phyloP scores from a whole-genome alignment of 2,329 filamentous ascomycete genomes.

The Xylariaceae sp. region DNA sequence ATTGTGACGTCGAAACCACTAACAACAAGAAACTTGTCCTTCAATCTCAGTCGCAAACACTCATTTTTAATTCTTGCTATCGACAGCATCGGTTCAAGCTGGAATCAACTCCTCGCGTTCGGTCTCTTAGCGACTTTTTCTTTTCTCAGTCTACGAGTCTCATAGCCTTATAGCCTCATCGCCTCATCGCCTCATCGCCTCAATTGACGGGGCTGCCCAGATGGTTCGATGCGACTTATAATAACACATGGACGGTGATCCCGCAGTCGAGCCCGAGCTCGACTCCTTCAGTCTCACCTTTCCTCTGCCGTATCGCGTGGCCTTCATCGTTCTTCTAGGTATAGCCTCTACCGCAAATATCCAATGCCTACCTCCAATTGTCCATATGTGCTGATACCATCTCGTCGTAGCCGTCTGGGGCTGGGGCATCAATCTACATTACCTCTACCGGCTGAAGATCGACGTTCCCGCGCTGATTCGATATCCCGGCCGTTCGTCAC shows the following conservation, averaged over 20 bases:
- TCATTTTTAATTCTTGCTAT: too few relatives aligned
- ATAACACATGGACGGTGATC: conserved; percentile 63
- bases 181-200: not conserved
- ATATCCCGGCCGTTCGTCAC: conserved; percentile 70
- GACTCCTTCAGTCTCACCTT: conserved; percentile 84
- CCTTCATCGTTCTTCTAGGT: conserved; percentile 81
- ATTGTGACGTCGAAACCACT: not conserved
- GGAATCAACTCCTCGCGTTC: too few relatives aligned
- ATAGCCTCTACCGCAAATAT: not conserved
- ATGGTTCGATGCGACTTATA: conserved; percentile 13
- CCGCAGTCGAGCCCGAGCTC: conserved; percentile 62
- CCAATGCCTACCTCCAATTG: not conserved
- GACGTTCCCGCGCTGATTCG: conserved; percentile 81
- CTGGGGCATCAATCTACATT: conserved; percentile 89
- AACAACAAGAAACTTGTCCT: too few relatives aligned
- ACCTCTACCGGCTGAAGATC: conserved; percentile 72
- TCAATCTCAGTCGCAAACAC: too few relatives aligned
- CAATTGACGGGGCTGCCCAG: not conserved
- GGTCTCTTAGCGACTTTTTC: too few relatives aligned
- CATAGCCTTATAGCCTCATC: too few relatives aligned
- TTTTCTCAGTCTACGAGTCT: too few relatives aligned
- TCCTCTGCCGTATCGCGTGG: conserved; percentile 83
- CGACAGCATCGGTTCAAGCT: too few relatives aligned
- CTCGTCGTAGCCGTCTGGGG: conserved; percentile 72
- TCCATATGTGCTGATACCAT: conserved; percentile 8